A percentile compares a stretch with the other conserved stretches of the same genome.
These are phyloP conservation scores for Pterocarpus santalinus DNA, from an alignment of 306 rosid genomes.

Conservation along the genomic window DNA sequence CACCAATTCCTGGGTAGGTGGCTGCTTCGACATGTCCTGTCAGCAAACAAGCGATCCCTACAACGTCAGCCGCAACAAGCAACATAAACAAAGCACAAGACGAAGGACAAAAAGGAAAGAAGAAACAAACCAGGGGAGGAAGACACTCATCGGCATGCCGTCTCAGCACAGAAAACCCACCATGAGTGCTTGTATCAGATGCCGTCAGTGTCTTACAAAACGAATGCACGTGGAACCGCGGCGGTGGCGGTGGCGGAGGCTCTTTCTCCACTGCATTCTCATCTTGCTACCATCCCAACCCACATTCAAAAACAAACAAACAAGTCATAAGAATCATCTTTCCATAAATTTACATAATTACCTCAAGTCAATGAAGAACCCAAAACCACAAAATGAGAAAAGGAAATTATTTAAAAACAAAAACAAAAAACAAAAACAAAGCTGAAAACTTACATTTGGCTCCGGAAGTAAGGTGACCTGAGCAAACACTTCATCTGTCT, in stretches of 20 bases:
- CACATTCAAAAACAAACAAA: conserved; percentile 8
- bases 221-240: conserved; percentile 85
- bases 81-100: background rate
- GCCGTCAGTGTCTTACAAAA: conserved; percentile 92
- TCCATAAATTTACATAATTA: background rate
- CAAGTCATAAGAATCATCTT: conserved; percentile 8
- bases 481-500: conserved; percentile 92
- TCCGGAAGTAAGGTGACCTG: conserved; percentile 82
- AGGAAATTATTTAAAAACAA: no score
- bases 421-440: background rate
- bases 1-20: conserved; percentile 89
- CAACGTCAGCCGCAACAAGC: background rate
- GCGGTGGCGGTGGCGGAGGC: conserved; percentile 63
- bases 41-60: background rate
- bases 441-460: conserved; percentile 53
- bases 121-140: conserved; percentile 78
- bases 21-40: conserved; percentile 94
- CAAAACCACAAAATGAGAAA: background rate
- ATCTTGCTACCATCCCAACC: conserved; percentile 63
- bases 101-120: background rate
- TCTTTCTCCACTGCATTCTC: conserved; percentile 71
- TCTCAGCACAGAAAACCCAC: conserved; percentile 90
- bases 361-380: background rate
- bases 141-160: conserved; percentile 96
- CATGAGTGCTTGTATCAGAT: conserved; percentile 94